Evolutionary conservation across 2,329 filamentous ascomycete species (phyloP).

Genomic region (Plenodomus biglobosus): DNA sequence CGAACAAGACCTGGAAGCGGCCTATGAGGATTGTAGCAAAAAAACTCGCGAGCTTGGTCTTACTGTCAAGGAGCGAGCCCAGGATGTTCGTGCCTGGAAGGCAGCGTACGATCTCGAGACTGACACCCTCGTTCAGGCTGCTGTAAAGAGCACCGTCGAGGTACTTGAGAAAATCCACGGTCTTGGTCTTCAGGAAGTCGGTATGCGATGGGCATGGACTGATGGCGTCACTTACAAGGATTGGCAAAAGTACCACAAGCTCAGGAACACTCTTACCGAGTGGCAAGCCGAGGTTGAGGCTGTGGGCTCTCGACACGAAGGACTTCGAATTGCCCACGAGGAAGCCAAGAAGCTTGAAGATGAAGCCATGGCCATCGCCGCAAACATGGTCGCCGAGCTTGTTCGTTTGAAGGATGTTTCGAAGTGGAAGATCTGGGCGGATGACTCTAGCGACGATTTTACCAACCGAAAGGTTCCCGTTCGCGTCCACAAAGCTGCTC

Average conservation of each 20-base stretch:
- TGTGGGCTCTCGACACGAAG: slow-evolving; percentile 72
- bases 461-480: slow-evolving; percentile 65
- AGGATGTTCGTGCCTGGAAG: slow-evolving; percentile 76
- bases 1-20: slow-evolving; percentile 54
- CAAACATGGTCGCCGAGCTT: slow-evolving; percentile 77
- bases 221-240: slow-evolving; percentile 96
- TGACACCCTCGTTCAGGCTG: slow-evolving; percentile 66
- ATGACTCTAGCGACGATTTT: slow-evolving; percentile 78
- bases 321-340: slow-evolving; percentile 67
- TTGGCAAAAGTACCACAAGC: slow-evolving; percentile 90
- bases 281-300: slow-evolving; percentile 83
- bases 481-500: slow-evolving; percentile 52
- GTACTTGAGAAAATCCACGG: slow-evolving; percentile 82
- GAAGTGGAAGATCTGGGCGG: slow-evolving; percentile 76
- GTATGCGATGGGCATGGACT: slow-evolving; percentile 93
- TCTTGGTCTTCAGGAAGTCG: slow-evolving; percentile 84
- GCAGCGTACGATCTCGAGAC: slow-evolving; percentile 71
- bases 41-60: slow-evolving; percentile 69
- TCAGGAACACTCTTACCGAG: slow-evolving; percentile 78
- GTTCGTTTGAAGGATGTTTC: slow-evolving; percentile 79
- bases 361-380: slow-evolving; percentile 76
- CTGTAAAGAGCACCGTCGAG: slow-evolving; percentile 77
- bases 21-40: slow-evolving; percentile 55
- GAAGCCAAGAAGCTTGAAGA: slow-evolving; percentile 71
- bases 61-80: slow-evolving; percentile 73